These are phyloP conservation scores for Podila clonocystis DNA, from an alignment of 192 early-diverging fungal species.

Conservation along the genomic window DNA sequence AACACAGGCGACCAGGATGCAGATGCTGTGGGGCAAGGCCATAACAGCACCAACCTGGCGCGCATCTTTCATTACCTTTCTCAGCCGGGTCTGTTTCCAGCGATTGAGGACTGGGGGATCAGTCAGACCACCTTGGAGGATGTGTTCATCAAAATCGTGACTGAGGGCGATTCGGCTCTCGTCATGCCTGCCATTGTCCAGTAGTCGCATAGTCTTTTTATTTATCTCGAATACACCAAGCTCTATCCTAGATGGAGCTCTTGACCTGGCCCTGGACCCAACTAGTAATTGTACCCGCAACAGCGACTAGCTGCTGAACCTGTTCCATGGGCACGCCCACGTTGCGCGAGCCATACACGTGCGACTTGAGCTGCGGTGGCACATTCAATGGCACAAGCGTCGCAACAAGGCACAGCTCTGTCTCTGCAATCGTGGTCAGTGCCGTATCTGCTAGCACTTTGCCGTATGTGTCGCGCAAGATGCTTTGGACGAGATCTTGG, in stretches of 20 bases:
- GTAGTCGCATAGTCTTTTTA: no score
- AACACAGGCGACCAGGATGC: no score
- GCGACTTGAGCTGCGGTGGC: conserved; percentile 38
- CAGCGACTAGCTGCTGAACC: conserved; percentile 32
- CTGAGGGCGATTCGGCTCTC: conserved; percentile 40
- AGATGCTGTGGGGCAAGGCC: no score
- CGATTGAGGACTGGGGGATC: conserved; percentile 75
- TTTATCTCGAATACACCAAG: no score
- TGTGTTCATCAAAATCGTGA: conserved; percentile 67
- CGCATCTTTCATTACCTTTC: conserved; percentile 65
- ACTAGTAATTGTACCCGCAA: conserved; percentile 27
- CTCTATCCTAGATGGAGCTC: conserved; percentile 22
- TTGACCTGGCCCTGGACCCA: conserved; percentile 32
- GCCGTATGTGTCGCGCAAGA: conserved; percentile 27
- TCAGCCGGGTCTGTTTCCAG: conserved; percentile 44
- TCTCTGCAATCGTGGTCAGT: conserved; percentile 20
- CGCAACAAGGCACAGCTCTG: conserved; percentile 41
- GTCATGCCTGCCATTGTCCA: conserved; percentile 27
- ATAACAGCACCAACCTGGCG: conserved; percentile 38
- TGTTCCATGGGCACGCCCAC: conserved; percentile 47
- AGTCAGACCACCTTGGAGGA: conserved; percentile 73
- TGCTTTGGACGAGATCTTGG: conserved; percentile 27
- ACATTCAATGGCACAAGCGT: conserved; percentile 31
- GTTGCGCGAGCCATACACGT: conserved; percentile 37
- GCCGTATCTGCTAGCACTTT: conserved; percentile 27